These are phyloP conservation scores for Crithidia sp. DNA, from an alignment of 208 protist species.

Conservation along the genomic window DNA sequence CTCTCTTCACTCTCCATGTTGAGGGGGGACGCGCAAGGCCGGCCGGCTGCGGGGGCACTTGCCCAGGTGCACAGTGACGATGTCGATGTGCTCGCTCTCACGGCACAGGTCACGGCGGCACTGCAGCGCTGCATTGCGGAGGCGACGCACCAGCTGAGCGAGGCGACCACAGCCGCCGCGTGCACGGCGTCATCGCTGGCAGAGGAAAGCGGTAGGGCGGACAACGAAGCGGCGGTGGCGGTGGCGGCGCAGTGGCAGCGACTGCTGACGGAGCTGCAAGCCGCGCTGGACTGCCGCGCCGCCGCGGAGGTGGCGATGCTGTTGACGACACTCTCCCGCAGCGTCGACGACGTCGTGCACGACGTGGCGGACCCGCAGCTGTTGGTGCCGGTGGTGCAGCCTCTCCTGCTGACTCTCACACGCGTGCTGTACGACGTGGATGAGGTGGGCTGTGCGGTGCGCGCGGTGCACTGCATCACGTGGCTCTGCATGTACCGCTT, in stretches of 20 bases:
- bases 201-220: too few species aligned
- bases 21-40: background rate
- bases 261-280: constrained; percentile 13
- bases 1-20: background rate
- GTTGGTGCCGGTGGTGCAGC: background rate
- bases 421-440: constrained; percentile 48
- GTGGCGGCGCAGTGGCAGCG: constrained; percentile 21
- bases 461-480: constrained; percentile 50
- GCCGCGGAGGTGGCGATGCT: constrained; percentile 41
- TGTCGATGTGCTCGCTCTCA: background rate
- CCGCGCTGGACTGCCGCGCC: constrained; percentile 41
- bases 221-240: constrained; percentile 7
- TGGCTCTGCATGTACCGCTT: constrained; percentile 81
- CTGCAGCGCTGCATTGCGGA: constrained; percentile 1
- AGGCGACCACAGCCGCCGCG: background rate
- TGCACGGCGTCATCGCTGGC: background rate
- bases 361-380: constrained; percentile 20
- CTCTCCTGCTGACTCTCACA: constrained; percentile 33
- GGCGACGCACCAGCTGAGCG: constrained; percentile 1
- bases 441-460: constrained; percentile 52
- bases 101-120: background rate
- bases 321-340: constrained; percentile 40
- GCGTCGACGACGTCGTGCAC: constrained; percentile 51
- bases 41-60: background rate
- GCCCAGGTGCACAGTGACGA: constrained; percentile 5